Evolutionary conservation across 805 yeast genomes (phyloP).

Genomic region (Hanseniaspora thailandica): DNA sequence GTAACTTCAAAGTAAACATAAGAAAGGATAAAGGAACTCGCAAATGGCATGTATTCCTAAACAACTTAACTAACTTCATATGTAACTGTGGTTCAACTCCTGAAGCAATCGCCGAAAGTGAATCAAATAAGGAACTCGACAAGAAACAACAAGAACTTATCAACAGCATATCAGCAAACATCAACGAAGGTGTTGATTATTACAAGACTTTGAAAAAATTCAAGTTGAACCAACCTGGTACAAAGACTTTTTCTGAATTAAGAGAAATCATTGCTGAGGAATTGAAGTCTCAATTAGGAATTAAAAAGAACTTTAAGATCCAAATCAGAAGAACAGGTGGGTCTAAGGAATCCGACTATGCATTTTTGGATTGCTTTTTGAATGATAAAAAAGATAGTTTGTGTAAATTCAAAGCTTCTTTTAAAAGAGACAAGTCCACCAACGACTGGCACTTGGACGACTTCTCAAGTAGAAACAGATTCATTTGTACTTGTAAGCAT

Average conservation of each 20-base stretch:
- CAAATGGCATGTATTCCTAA: not conserved
- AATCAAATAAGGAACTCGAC: not conserved
- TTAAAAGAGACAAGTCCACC: conserved; percentile 7
- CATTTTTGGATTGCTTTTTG: conserved; percentile 10
- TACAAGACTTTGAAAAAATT: conserved; percentile 5
- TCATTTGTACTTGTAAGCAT: conserved; percentile 2
- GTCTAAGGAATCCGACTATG: conserved; percentile 11
- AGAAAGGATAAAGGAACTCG: conserved; percentile 1
- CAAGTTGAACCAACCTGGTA: conserved; percentile 8
- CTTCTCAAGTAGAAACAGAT: not conserved
- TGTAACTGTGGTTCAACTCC: conserved; percentile 12
- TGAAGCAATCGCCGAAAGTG: not conserved
- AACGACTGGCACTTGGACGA: conserved; percentile 10
- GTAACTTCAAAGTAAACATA: conserved; percentile 6
- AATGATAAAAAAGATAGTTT: conserved; percentile 9
- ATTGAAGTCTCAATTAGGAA: not conserved
- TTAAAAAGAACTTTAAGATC: conserved; percentile 4
- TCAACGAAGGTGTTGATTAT: conserved; percentile 2
- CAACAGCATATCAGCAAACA: not conserved
- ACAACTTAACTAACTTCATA: not conserved
- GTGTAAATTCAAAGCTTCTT: conserved; percentile 10
- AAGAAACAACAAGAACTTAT: not conserved
- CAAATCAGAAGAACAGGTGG: conserved; percentile 15
- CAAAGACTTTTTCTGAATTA: conserved; percentile 3
- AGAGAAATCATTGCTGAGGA: conserved; percentile 3